phyloP scores from a whole-genome alignment of 257 asterid genomes.

The Haberlea rhodopensis region DNA sequence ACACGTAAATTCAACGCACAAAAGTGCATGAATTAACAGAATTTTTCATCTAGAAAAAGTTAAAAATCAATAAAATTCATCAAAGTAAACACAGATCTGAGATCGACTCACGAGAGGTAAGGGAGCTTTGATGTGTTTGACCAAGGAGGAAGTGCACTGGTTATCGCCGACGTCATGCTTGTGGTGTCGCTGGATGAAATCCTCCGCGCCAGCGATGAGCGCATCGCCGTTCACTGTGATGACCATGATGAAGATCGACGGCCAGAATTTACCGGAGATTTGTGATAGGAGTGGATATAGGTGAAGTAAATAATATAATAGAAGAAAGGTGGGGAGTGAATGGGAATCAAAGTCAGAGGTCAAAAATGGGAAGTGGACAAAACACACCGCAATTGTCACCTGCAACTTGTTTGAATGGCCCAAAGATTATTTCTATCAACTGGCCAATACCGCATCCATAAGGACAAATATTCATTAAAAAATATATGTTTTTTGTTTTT shows the following conservation, averaged over 20 bases:
- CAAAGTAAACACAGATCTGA: not conserved
- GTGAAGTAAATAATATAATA: not conserved
- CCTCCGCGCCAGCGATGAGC: conserved; percentile 52
- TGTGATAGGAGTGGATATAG: not conserved
- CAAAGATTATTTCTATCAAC: not conserved
- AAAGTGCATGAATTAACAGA: not conserved
- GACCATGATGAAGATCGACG: conserved; percentile 29
- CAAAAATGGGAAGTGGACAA: not conserved
- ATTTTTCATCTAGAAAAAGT: too few species aligned
- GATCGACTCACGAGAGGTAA: conserved; percentile 61
- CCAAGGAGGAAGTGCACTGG: conserved; percentile 75
- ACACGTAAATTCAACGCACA: not conserved
- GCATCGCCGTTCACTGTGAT: conserved; percentile 39
- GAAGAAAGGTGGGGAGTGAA: not conserved
- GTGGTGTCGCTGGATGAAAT: conserved; percentile 66
- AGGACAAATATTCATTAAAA: not conserved
- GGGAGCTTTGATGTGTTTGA: conserved; percentile 86
- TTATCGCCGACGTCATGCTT: conserved; percentile 63
- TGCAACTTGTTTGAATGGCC: not conserved
- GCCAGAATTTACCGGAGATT: not conserved
- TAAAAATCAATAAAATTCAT: not conserved
- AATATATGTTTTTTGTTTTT: too few species aligned
- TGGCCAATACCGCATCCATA: not conserved
- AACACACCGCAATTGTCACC: not conserved
- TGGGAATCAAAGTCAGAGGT: not conserved